Conservation (phyloP, 306 rosid genomes). For the Leucaena leucocephala region DNA sequence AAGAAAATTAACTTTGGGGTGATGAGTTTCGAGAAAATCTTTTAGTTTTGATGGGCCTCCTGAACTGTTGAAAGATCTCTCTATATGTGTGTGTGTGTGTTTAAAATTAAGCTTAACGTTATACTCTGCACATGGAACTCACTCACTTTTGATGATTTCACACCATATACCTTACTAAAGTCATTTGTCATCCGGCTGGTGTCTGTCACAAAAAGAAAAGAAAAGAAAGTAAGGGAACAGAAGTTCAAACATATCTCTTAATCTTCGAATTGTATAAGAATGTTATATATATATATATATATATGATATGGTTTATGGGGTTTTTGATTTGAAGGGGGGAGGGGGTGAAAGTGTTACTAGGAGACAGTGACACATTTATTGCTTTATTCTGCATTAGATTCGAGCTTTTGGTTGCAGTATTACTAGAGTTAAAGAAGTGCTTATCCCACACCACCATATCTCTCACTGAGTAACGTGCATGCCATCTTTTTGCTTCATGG, state of each 20-base stretch:
- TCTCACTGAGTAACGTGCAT: constrained; percentile 61
- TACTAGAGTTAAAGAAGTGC: constrained; percentile 42
- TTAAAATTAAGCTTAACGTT: constrained; percentile 29
- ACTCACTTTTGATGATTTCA: constrained; percentile 32
- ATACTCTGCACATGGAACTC: constrained; percentile 5
- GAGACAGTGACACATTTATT: constrained; percentile 56
- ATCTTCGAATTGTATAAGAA: constrained; percentile 31
- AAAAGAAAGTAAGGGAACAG: constrained; percentile 40
- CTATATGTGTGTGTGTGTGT: background rate
- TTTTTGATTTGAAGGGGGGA: background rate
- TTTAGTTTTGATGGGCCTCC: constrained; percentile 49
- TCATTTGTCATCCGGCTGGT: constrained; percentile 11
- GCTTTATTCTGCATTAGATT: constrained; percentile 74
- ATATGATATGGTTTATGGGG: background rate
- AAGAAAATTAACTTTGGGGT: constrained; percentile 57
- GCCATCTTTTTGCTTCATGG: constrained; percentile 56
- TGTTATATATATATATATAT: background rate
- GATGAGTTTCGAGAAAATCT: constrained; percentile 50
- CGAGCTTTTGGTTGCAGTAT: constrained; percentile 50
- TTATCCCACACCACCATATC: constrained; percentile 40
- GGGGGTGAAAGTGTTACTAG: constrained; percentile 30
- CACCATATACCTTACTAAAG: background rate
- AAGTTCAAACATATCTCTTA: constrained; percentile 35
- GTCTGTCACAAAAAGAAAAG: background rate
- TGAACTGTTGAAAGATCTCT: constrained; percentile 7